Percentiles rank a stretch among this genome's conserved stretches.
Evolutionary conservation across 1,139 yeast genomes (phyloP).

Genomic region (Protomyces inundatus): DNA sequence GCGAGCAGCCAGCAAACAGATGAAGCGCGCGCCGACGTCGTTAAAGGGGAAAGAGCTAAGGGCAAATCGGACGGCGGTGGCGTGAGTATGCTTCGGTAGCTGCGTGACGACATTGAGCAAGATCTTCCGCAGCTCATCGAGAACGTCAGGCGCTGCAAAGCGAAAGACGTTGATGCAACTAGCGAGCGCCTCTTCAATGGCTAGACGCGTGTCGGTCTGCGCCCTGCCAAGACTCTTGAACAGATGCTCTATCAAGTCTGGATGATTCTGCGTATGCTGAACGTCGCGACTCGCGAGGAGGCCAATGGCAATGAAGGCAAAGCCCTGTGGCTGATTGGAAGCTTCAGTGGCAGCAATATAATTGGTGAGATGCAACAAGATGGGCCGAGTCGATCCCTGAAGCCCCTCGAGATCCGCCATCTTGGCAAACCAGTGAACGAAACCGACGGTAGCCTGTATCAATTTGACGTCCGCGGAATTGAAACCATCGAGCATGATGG

Average conservation of each 20-base stretch:
- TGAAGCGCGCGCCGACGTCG: slow-evolving; percentile 62
- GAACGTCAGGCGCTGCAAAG: slow-evolving; percentile 43
- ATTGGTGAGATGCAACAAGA: slow-evolving; percentile 31
- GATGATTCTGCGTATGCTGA: slow-evolving; percentile 44
- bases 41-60: slow-evolving; percentile 62
- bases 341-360: neutral
- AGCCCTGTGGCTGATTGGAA: neutral
- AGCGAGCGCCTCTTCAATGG: slow-evolving; percentile 69
- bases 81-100: slow-evolving; percentile 36
- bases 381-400: slow-evolving; percentile 25
- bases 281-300: slow-evolving; percentile 42
- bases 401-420: slow-evolving; percentile 28
- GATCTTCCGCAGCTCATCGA: slow-evolving; percentile 45
- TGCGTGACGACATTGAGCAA: slow-evolving; percentile 44
- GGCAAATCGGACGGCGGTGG: slow-evolving; percentile 59
- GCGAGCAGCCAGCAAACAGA: slow-evolving; percentile 63
- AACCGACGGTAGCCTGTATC: slow-evolving; percentile 52
- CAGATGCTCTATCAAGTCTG: slow-evolving; percentile 57
- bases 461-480: slow-evolving; percentile 44
- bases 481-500: slow-evolving; percentile 49
- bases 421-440: slow-evolving; percentile 52
- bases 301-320: slow-evolving; percentile 11
- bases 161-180: slow-evolving; percentile 52
- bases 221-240: slow-evolving; percentile 71
- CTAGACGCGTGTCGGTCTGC: slow-evolving; percentile 54